Evolutionary conservation across 2,329 filamentous ascomycete genomes (phyloP), one percentile per base, ranked within the genome.

Genomic region (Colletotrichum abscissum): DNA sequence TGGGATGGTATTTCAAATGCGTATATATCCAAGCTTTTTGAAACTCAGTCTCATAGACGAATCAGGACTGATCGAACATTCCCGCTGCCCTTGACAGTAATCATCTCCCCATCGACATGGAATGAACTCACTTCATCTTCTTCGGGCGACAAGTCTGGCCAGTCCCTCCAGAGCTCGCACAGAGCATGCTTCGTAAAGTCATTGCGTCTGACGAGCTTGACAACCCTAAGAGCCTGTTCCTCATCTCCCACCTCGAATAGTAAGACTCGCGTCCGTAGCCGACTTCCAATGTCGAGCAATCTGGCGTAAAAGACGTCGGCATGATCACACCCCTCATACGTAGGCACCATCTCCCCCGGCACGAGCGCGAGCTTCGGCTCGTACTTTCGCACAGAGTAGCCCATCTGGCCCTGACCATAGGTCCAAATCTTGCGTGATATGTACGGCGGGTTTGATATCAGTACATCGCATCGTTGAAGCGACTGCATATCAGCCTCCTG

Each of bases 371-470:
- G 83, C 75, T 86, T 89, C 4, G 97, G 97, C 82, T 99, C 97
- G 80, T 91, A 95, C 58, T 91, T 91, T 19, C 95, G 90, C 35
- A 98, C 96, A 14, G 94, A 96, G 78, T 94, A 95, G 8, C 89
- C 89, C 57, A 86, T 76, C 38, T 86, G 81, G 19, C 82, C 82
- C 12, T 77, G 77, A 22, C 83, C 84, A 4, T 81, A 75, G 46
- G 80, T 72, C 84, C 84, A 86, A 11, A 82, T 78, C 52, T 80
- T 76, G 0, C 86, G 84, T 2, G 95, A 97, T 63, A 98, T 92
- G 80, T 98, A 98, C 0, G 97, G 97, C 19, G 97, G 97, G 78
- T 99, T 99, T 1, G 93, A 93, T 46, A 97, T 89, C 1, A 99
- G 82, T 4, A 98, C 83, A 74, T 97, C 92, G 78, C 81, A 88